These are phyloP conservation scores for Pilaira anomala DNA, from an alignment of 192 early-diverging fungal species.

Conservation along the genomic window DNA sequence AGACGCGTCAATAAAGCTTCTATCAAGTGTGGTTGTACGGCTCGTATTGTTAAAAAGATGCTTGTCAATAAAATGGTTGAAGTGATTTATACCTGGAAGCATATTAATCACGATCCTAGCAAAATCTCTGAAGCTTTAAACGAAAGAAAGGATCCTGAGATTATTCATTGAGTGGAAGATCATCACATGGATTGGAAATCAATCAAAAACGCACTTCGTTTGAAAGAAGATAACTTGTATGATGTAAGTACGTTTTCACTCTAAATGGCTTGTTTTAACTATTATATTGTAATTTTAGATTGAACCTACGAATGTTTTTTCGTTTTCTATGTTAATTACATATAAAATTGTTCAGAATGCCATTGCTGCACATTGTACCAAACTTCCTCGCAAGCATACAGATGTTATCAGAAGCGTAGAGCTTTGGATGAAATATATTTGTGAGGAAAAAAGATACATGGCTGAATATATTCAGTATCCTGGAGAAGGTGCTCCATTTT, in stretches of 20 bases:
- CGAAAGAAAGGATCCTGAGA: not conserved
- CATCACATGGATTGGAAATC: too few species aligned
- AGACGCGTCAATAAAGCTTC: too few species aligned
- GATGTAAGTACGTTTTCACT: too few species aligned
- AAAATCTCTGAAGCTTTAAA: not conserved
- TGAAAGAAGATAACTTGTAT: too few species aligned
- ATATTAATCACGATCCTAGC: too few species aligned
- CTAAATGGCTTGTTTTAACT: not conserved
- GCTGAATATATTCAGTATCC: not conserved
- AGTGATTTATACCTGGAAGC: too few species aligned
- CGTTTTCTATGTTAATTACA: not conserved
- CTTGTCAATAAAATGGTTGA: too few species aligned
- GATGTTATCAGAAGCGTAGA: not conserved
- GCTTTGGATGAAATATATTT: not conserved
- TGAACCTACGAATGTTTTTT: too few species aligned
- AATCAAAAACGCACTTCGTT: too few species aligned
- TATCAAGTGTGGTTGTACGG: too few species aligned
- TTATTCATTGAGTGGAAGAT: not conserved
- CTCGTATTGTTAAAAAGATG: too few species aligned
- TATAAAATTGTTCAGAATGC: not conserved
- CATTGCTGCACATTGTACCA: not conserved
- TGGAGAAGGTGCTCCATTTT: not conserved
- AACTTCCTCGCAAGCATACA: not conserved
- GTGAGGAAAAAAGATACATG: not conserved
- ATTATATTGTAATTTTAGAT: not conserved